phyloP scores from a whole-genome alignment of 139 green algal genomes.

The Zygnema circumcarinatum region DNA sequence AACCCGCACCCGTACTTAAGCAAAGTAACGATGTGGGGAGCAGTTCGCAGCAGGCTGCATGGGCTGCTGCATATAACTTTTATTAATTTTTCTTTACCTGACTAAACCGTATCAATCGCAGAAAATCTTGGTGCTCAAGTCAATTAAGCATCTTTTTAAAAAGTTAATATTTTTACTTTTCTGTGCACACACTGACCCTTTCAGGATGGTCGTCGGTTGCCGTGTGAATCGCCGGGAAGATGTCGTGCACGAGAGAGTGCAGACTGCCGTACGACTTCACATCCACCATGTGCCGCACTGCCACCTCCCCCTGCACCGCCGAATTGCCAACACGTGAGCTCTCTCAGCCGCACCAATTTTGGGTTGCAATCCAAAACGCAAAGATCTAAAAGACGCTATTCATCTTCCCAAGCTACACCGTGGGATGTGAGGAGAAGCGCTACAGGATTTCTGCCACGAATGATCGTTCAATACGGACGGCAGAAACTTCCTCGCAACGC shows the following conservation, averaged over 20 bases:
- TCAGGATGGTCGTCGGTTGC: neutral
- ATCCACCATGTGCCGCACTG: constrained; percentile 36
- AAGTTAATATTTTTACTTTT: no score
- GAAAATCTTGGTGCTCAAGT: no score
- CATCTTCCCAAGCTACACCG: no score
- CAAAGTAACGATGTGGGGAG: constrained; percentile 1
- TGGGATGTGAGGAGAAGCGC: no score
- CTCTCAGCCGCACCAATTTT: no score
- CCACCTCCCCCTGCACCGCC: constrained; percentile 37
- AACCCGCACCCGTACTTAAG: no score
- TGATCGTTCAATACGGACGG: no score
- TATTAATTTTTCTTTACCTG: neutral
- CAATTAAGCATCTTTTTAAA: no score
- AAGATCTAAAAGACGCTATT: no score
- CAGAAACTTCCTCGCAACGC: no score
- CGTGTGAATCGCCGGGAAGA: constrained; percentile 47
- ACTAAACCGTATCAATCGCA: neutral
- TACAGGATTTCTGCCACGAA: no score
- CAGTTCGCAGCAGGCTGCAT: neutral
- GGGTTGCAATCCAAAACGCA: no score
- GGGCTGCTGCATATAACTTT: neutral
- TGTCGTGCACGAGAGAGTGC: constrained; percentile 48
- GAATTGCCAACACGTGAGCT: constrained; percentile 4
- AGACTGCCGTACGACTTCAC: constrained; percentile 38
- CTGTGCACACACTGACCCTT: constrained; percentile 24